Evolutionary conservation across 345 rosid genomes (phyloP), one percentile per base, ranked within the genome.

Genomic region (Sisymbrium irio): DNA sequence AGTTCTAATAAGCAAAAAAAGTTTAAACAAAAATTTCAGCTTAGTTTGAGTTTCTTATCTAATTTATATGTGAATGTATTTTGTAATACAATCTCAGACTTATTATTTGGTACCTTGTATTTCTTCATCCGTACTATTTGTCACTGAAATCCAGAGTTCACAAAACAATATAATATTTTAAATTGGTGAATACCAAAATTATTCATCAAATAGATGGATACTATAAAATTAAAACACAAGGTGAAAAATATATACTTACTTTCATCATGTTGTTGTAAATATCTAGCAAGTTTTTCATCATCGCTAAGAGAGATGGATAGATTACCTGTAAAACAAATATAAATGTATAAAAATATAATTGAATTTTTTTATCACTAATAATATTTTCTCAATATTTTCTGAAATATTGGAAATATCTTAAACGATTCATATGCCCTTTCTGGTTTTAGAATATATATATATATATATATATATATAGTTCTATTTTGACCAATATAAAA

Each of bases 241-340:
- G 7, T 64, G 11, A 47, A 4, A 20, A 9, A 0, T 20, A 35
- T 56, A 72, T 2, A 47, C n/a, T 66, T 66, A 74, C 78, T 47
- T 27, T 66, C 61, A 18, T 66, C 53, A 40, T 39, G 39, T 28
- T 50, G 20, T 13, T 66, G 55, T 46, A 67, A 30, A 66, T 46
- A 57, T 67, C 55, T 14, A 62, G 76, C 76, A 62, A 51, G 27
- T 2, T 41, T 20, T 53, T 51, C 76, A 63, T 72, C 78, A 56
- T 49, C 73, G n/a, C 62, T 59, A 40, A 75, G 55, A 67, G 60
- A 67, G 2, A 28, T 20, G 5, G 44, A 61, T 14, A 66, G 32
- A 67, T 67, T 40, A 39, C 68, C 78, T 75, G 25, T 14, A 74
- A 46, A 65, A 42, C 55, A 42, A 0, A 27, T 27, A 22, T 22